Base-by-base conservation (phyloP, 2,329 filamentous ascomycete genomes). In the Aspergillus nomiae region DNA sequence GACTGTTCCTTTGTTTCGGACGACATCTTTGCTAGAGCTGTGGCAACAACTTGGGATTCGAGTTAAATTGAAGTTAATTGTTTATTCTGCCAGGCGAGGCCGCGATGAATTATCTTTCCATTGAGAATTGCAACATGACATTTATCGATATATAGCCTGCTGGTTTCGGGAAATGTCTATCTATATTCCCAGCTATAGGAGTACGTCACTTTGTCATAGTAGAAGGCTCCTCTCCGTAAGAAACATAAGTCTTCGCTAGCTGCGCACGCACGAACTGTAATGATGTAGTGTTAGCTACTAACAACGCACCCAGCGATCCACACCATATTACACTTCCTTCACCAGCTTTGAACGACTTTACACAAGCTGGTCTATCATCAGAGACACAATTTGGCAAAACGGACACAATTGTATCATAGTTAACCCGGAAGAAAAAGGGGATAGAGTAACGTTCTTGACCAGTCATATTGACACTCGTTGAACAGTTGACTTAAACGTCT, bases 361-460 rank as follows among this genome's bases (percentile, higher is more conserved):
- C 62, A 19, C 63, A 64, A 11, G 62, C 58, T 11, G 63, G 62
- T 4, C 58, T 62, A 3, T 67, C 64, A 7, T 55, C 53, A 4
- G 67, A 66, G 4, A 65, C 62, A 51, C 66, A 67, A 19, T 57
- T 68, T 8, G 67, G 63, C 14, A 73, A 19, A 7, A 70, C 70
- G 2, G 63, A 60, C 67, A 74, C 66, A 66, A 79, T 73, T 0
- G 68, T 64, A 61, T 80, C 74, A 24, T 80, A 79, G 60, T 81
- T 78, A 0, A 80, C 75, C 0, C 72, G 73, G 62, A 78, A 80
- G 68, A 81, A 81, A 48, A 81, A 78, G 0, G 78, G 77, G 28
- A 80, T 76, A 4, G 73, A 76, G 60, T 79, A 80, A 0, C 79
- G 67, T 64, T 81, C 77, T 48, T 73, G 54, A 0, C 75, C 77